phyloP scores from a whole-genome alignment of 148 eudicot genomes.

The Agrostemma githago region DNA sequence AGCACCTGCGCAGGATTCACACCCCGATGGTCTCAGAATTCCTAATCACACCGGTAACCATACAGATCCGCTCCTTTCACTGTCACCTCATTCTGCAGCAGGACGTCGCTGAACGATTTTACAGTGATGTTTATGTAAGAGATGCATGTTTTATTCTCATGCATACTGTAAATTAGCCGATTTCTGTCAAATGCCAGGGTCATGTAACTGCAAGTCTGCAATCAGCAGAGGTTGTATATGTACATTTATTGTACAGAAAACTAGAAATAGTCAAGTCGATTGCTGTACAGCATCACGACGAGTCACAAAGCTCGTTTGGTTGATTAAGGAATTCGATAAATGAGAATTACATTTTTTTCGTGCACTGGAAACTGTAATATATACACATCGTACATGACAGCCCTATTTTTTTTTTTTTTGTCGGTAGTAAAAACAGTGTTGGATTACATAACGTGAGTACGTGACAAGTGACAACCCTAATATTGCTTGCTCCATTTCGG shows the following conservation, averaged over 20 bases:
- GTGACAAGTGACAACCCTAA: neutral
- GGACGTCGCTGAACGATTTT: too few species aligned
- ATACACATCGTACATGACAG: neutral
- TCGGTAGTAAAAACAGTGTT: too few species aligned
- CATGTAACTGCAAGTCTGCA: neutral
- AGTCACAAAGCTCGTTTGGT: neutral
- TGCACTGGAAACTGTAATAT: neutral
- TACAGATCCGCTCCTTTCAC: conserved; percentile 41
- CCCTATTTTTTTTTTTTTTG: neutral
- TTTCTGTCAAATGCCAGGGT: neutral
- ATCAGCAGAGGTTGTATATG: too few species aligned
- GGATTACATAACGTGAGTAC: neutral
- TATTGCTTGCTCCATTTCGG: conserved; percentile 9
- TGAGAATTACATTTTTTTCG: too few species aligned
- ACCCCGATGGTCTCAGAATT: conserved; percentile 22
- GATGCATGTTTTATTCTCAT: neutral
- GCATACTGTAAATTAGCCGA: neutral
- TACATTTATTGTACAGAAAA: neutral
- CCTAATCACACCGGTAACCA: conserved; percentile 24
- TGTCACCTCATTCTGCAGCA: neutral
- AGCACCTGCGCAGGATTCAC: conserved; percentile 33
- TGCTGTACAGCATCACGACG: neutral
- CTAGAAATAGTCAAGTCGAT: neutral
- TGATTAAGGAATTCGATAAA: neutral
- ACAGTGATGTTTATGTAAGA: neutral